phyloP scores from a whole-genome alignment of 495 filamentous ascomycete species.

The Neurospora tetraspora region DNA sequence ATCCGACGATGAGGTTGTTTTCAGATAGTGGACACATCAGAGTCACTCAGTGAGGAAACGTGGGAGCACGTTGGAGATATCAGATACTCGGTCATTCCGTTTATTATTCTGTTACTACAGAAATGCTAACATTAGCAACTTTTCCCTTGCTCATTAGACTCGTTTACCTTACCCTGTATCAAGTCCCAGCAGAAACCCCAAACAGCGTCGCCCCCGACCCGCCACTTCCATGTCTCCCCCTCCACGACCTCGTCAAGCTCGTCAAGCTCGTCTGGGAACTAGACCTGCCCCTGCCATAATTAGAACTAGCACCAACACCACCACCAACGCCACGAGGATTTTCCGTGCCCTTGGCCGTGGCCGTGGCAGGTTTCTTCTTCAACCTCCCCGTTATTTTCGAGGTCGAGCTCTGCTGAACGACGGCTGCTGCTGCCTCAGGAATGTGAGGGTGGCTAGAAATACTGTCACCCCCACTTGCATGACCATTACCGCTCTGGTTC shows the following conservation, averaged over 20 bases:
- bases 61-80: neutral
- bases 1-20: neutral
- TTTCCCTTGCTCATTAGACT: too few species aligned
- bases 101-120: neutral
- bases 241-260: neutral
- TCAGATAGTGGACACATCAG: neutral
- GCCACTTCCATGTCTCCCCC: neutral
- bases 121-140: too few species aligned
- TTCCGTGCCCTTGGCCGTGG: neutral
- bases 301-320: neutral
- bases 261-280: neutral
- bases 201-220: neutral
- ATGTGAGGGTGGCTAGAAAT: neutral
- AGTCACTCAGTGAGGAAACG: neutral
- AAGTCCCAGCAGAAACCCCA: neutral
- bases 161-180: too few species aligned
- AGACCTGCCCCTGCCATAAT: neutral
- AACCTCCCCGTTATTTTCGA: neutral
- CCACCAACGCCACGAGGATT: neutral
- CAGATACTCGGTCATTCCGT: too few species aligned
- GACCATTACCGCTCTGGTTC: neutral
- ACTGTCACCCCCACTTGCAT: neutral
- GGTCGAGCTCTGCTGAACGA: neutral
- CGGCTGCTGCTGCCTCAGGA: neutral
- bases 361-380: neutral